phyloP scores from a whole-genome alignment of 345 rosid genomes.

The Chamaenerion angustifolium region DNA sequence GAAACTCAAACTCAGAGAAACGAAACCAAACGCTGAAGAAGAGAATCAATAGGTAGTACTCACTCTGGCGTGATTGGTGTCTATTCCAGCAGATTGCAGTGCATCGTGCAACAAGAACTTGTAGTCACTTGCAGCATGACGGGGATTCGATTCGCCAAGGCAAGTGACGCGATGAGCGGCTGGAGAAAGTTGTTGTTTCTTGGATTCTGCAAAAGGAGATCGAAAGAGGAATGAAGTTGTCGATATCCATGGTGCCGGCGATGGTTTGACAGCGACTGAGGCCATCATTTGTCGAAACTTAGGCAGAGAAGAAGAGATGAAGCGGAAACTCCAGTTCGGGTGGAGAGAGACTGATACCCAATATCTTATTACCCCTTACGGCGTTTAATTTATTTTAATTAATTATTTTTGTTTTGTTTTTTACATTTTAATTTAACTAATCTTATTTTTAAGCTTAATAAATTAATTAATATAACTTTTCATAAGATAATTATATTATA shows the following conservation, averaged over 20 bases:
- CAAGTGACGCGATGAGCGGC: constrained; percentile 7
- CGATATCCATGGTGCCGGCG: constrained; percentile 1
- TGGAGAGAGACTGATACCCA: neutral
- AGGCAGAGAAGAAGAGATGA: neutral
- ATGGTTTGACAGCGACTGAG: constrained; percentile 4
- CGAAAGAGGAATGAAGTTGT: constrained; percentile 2
- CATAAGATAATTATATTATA: no score
- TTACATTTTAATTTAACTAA: no score
- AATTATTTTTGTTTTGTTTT: no score
- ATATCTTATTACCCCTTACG: no score
- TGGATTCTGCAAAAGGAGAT: neutral
- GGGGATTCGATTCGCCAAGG: constrained; percentile 9
- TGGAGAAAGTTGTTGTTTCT: neutral
- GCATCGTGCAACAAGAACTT: constrained; percentile 24
- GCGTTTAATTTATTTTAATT: no score
- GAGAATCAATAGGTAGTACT: neutral
- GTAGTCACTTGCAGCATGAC: constrained; percentile 8
- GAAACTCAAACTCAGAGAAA: neutral
- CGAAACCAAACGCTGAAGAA: neutral
- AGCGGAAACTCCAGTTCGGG: neutral
- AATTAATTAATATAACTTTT: no score
- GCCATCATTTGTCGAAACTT: neutral
- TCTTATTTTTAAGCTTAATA: no score
- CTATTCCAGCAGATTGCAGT: constrained; percentile 22
- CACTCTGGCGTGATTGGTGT: constrained; percentile 30